A percentile compares a stretch with the other conserved stretches of the same genome.
Conservation (phyloP, 345 rosid genomes). For the Brassica nigra region DNA sequence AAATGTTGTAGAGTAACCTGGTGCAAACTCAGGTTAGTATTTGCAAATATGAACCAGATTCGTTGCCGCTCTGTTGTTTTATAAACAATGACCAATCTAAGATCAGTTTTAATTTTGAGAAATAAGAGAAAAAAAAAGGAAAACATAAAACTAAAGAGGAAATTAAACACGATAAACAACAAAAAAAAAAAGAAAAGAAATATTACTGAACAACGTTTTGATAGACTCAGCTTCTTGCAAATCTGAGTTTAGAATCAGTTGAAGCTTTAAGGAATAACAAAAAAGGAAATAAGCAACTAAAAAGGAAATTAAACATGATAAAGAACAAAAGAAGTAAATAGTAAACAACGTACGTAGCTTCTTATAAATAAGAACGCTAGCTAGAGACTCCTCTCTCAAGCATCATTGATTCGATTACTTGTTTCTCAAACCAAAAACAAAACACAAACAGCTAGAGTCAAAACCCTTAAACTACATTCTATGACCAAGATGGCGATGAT, state of each 20-base stretch:
- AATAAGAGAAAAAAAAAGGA: not conserved
- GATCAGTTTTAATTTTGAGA: not conserved
- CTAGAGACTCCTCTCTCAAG: not conserved
- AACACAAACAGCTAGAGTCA: not conserved
- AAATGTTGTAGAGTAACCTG: slow-evolving; percentile 64
- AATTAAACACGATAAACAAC: not conserved
- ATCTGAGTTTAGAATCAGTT: not conserved
- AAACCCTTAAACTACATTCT: not conserved
- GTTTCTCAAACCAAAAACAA: not conserved
- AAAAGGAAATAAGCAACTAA: not conserved
- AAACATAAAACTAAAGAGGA: not conserved
- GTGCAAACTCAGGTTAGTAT: slow-evolving; percentile 64
- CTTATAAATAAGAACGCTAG: not conserved
- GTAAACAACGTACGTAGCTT: not conserved
- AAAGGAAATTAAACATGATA: not conserved
- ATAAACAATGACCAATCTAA: not conserved
- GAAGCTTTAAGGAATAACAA: not conserved
- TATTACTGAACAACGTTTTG: too few species aligned
- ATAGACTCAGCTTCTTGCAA: not conserved
- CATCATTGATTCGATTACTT: not conserved
- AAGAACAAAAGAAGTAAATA: not conserved
- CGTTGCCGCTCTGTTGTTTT: not conserved
- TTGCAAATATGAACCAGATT: too few species aligned
- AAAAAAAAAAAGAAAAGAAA: too few species aligned
- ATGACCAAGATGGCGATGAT: not conserved